A percentile compares a stretch with the other conserved stretches of the same genome.
Evolutionary conservation across 768 basidiomycete genomes (phyloP).

Genomic region (Ephemerocybe angulata): DNA sequence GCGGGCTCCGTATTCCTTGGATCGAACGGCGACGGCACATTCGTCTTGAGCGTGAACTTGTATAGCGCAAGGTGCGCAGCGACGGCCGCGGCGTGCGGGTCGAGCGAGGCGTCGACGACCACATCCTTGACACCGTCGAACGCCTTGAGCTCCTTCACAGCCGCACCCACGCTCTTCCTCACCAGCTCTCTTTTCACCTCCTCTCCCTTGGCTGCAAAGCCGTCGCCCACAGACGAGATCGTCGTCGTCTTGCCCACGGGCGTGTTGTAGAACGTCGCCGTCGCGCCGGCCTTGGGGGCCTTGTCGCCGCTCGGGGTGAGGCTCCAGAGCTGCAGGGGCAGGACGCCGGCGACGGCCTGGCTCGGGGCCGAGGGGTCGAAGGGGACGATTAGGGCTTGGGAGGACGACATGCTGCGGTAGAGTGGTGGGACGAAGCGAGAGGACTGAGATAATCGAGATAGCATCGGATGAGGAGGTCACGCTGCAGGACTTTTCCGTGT

Average conservation of each 20-base stretch:
- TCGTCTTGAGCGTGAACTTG: slow-evolving; percentile 77
- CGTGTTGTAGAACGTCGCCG: slow-evolving; percentile 60
- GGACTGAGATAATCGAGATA: too few relatives aligned
- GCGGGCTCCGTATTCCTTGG: slow-evolving; percentile 51
- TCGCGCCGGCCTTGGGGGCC: slow-evolving; percentile 56
- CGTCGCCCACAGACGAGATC: slow-evolving; percentile 56
- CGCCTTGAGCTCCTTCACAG: slow-evolving; percentile 63
- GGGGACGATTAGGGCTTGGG: slow-evolving; percentile 56
- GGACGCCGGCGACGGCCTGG: slow-evolving; percentile 32
- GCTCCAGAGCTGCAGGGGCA: slow-evolving; percentile 52
- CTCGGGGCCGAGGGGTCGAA: slow-evolving; percentile 44
- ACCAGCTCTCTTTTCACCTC: slow-evolving; percentile 58
- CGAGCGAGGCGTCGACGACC: slow-evolving; percentile 56
- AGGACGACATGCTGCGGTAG: slow-evolving; percentile 42
- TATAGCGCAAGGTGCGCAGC: slow-evolving; percentile 73
- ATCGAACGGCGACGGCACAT: slow-evolving; percentile 61
- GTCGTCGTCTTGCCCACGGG: slow-evolving; percentile 47
- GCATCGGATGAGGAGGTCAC: too few relatives aligned
- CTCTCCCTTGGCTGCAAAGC: slow-evolving; percentile 41
- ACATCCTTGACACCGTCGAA: slow-evolving; percentile 65
- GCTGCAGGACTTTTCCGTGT: too few relatives aligned
- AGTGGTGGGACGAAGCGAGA: slow-evolving; percentile 19
- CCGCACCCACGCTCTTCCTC: slow-evolving; percentile 67
- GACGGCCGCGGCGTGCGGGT: slow-evolving; percentile 81
- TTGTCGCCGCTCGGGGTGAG: slow-evolving; percentile 46